phyloP scores from a whole-genome alignment of 768 basidiomycete genomes.

The Candolleomyces eurysporus region DNA sequence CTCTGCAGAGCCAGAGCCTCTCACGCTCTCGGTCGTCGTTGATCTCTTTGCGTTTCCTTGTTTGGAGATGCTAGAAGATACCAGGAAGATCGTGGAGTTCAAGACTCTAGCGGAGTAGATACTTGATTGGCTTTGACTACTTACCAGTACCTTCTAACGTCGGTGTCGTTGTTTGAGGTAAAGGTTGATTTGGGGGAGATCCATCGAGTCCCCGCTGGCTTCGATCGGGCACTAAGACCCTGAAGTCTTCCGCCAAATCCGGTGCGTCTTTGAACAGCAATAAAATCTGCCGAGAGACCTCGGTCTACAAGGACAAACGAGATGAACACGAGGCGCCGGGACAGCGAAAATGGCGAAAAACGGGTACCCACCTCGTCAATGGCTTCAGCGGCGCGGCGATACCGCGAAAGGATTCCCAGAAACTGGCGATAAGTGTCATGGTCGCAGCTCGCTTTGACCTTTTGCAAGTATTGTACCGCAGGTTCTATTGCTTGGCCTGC shows the following conservation, averaged over 20 bases:
- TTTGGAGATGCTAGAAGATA: conserved; percentile 54
- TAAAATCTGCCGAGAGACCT: conserved; percentile 67
- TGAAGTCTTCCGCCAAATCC: conserved; percentile 71
- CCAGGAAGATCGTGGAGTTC: not conserved
- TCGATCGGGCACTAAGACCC: conserved; percentile 70
- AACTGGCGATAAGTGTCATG: conserved; percentile 83
- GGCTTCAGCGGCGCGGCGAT: conserved; percentile 57
- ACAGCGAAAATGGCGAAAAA: conserved; percentile 2
- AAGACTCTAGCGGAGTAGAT: not conserved
- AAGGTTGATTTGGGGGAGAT: conserved; percentile 27
- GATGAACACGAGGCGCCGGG: conserved; percentile 14
- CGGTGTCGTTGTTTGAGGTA: conserved; percentile 14
- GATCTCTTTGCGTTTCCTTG: conserved; percentile 61
- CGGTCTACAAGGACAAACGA: conserved; percentile 39
- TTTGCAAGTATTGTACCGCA: conserved; percentile 93
- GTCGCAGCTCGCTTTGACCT: conserved; percentile 93
- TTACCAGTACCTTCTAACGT: not conserved
- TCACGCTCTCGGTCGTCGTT: conserved; percentile 46
- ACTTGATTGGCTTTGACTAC: too few relatives aligned
- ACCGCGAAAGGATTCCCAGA: conserved; percentile 68
- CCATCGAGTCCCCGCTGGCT: conserved; percentile 45
- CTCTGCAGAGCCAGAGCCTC: conserved; percentile 20
- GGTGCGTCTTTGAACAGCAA: conserved; percentile 72
- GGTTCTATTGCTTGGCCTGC: conserved; percentile 56
- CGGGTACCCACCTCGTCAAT: conserved; percentile 51